Evolutionary conservation across 2,329 filamentous ascomycete genomes (phyloP), one percentile per base, ranked within the genome.

Genomic region (Zymoseptoria crescenta): DNA sequence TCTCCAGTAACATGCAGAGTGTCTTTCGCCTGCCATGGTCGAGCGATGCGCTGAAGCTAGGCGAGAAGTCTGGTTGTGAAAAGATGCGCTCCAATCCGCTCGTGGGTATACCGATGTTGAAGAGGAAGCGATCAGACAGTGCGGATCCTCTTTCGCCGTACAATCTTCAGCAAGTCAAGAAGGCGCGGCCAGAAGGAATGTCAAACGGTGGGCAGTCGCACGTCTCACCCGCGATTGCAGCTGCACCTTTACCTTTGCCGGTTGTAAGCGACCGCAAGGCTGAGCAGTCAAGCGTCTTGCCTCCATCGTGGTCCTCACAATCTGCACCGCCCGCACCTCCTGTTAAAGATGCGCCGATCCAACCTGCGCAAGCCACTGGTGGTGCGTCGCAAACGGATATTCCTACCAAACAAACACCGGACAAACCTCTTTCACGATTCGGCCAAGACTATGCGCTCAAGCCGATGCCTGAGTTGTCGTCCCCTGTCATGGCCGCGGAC

Each of bases 81-180:
- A 75, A 76, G 64, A 75, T 75, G 72, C 75, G 73, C 68, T 71
- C 70, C 55, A 69, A 75, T 64, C 76, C 77, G 19, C 73, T 77
- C 58, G 72, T 78, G 67, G 76, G 78, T 59, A 76, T 80, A 58
- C 73, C 77, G 48, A 70, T 75, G 65, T 70, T 78, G 65, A 86
- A 86, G 77, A 80, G 83, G 62, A 85, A 85, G 72, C 76, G 79
- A 57, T 77, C 78, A 30, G 76, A 78, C 62, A 82, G 79, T 63
- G 73, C 75, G 51, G 77, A 79, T 45, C 64, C 68, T 29, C 56
- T 59, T 59, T 67, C 59, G 58, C 64, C 64, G 20, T 45, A 45
- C 35, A 45, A 4, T 13, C n/a, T 16, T 16, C 62, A 51, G 4
- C 62, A 56, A 16, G 55, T 61, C 55, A 65, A 68, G 60, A 66